Conservation (phyloP, 768 basidiomycete genomes). For the Tricholoma sp. region DNA sequence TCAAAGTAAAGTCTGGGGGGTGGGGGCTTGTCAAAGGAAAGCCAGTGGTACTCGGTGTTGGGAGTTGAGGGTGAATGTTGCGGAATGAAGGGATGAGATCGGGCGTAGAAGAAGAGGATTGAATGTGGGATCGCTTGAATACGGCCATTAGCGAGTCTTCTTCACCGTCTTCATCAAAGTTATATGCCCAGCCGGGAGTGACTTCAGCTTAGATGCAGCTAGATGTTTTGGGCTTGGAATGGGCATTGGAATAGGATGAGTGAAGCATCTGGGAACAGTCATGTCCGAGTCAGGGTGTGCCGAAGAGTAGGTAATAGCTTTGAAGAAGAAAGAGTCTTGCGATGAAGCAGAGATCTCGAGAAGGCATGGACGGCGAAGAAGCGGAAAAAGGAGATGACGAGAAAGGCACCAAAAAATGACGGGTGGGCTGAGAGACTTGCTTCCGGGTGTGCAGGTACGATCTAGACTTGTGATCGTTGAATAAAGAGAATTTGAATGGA, state of each 20-base stretch:
- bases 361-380: constrained; percentile 12
- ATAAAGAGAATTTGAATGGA: constrained; percentile 10
- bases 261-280: constrained; percentile 7
- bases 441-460: constrained; percentile 12
- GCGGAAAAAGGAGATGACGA: background rate
- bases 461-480: constrained; percentile 5
- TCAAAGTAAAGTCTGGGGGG: background rate
- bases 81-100: background rate
- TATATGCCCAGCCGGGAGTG: constrained; percentile 12
- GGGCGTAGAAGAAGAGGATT: background rate
- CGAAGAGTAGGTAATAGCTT: constrained; percentile 13
- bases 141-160: constrained; percentile 6
- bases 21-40: constrained; percentile 1
- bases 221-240: constrained; percentile 3
- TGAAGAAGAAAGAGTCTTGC: background rate
- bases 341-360: constrained; percentile 13
- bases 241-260: constrained; percentile 21
- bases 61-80: background rate
- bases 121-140: constrained; percentile 9
- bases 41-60: background rate
- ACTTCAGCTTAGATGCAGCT: background rate
- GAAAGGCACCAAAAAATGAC: background rate
- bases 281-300: constrained; percentile 15
- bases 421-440: constrained; percentile 15
- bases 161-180: constrained; percentile 9